Conservation (phyloP, 768 basidiomycete genomes). For the Calocybe indica region DNA sequence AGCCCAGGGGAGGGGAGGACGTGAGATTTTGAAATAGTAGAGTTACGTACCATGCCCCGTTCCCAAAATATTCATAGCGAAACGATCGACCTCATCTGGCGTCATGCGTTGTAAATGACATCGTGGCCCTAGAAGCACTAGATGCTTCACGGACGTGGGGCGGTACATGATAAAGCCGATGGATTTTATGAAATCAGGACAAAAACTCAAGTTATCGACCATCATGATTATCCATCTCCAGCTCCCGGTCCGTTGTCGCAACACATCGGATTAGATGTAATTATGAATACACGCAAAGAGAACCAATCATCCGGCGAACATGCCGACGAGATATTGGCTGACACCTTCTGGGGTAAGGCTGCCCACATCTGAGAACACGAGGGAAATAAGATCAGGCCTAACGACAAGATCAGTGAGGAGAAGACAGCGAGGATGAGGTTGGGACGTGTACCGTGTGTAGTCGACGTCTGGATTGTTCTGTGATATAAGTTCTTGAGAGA, state of each 20-base stretch:
- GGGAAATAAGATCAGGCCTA: slow-evolving; percentile 88
- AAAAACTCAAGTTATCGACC: slow-evolving; percentile 24
- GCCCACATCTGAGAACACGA: slow-evolving; percentile 93
- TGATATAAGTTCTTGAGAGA: slow-evolving; percentile 80
- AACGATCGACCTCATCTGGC: not conserved
- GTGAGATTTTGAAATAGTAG: slow-evolving; percentile 3
- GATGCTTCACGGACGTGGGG: not conserved
- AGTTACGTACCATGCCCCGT: not conserved
- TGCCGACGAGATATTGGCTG: slow-evolving; percentile 91
- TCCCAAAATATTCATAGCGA: not conserved
- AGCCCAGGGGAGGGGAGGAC: not conserved
- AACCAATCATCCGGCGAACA: slow-evolving; percentile 65
- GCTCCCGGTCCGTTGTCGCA: slow-evolving; percentile 11
- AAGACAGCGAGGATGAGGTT: not conserved
- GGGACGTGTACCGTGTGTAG: slow-evolving; percentile 69
- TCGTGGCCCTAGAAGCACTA: not conserved
- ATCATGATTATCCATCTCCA: slow-evolving; percentile 28
- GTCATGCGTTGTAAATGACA: not conserved
- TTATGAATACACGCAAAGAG: too few relatives aligned
- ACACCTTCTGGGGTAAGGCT: slow-evolving; percentile 90
- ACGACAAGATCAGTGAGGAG: slow-evolving; percentile 1
- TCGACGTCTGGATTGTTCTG: slow-evolving; percentile 88
- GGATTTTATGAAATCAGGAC: too few relatives aligned
- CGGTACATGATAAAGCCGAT: not conserved
- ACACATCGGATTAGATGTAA: slow-evolving; percentile 7